Conservation (phyloP, 2,329 filamentous ascomycete genomes). For the Fusarium xylarioides region DNA sequence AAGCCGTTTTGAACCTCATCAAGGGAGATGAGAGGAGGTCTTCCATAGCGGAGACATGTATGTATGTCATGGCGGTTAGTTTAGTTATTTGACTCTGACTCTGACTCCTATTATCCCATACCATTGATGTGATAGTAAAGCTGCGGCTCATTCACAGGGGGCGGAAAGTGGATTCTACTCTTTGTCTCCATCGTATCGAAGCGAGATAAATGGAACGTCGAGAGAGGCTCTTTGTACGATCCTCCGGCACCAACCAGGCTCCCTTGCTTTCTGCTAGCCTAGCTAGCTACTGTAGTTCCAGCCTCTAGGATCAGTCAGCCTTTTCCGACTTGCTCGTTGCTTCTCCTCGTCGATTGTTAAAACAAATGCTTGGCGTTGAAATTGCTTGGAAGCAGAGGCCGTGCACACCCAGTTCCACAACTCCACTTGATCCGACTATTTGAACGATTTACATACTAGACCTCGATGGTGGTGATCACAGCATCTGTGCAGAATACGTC, state of each 20-base stretch:
- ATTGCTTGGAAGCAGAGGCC: conserved; percentile 16
- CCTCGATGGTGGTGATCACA: conserved; percentile 22
- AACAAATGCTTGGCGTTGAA: conserved; percentile 20
- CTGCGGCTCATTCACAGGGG: conserved; percentile 26
- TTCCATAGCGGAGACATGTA: conserved; percentile 16
- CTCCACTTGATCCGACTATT: conserved; percentile 22
- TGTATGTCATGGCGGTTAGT: conserved; percentile 26
- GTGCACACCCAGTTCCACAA: conserved; percentile 19
- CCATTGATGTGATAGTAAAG: conserved; percentile 11
- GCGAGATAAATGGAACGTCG: neutral
- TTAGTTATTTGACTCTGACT: conserved; percentile 14
- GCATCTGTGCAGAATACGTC: conserved; percentile 32
- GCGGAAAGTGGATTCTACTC: conserved; percentile 30
- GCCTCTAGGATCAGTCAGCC: neutral
- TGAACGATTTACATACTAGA: conserved; percentile 34
- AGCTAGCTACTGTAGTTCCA: neutral
- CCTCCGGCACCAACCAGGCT: conserved; percentile 11
- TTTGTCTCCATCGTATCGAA: conserved; percentile 9
- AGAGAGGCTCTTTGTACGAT: conserved; percentile 35
- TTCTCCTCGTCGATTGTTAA: neutral
- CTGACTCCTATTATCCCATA: neutral
- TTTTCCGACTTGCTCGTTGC: neutral
- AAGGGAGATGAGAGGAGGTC: conserved; percentile 2
- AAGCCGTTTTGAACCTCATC: conserved; percentile 1
- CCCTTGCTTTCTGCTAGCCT: conserved; percentile 1